Evolutionary conservation across 805 yeast genomes (phyloP), one percentile per base, ranked within the genome.

Genomic region (Candida michaelii): DNA sequence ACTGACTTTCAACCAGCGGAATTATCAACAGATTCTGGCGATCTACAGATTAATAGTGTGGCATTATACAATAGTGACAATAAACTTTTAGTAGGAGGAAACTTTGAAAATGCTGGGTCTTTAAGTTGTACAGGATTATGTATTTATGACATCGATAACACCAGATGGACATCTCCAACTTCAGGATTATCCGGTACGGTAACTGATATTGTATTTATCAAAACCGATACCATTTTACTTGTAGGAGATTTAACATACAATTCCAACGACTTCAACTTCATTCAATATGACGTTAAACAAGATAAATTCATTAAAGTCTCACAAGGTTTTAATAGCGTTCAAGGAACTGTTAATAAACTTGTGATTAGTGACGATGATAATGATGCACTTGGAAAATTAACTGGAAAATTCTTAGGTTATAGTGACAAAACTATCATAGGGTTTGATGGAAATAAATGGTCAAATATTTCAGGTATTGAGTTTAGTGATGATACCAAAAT

Each of bases 71-170:
- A 66, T 33, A 52, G 55, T 18, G 56, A 51, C 5, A 49, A 55
- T n/a, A 51, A 56, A 39, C 62, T 89, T 19, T 68, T 82, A 23
- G 86, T 86, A 10, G 96, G 85, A 30, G 97, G 97, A 17, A 69
- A 75, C 32, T 89, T 86, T 56, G 74, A 71, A 15, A 58, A 69
- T 15, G 82, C 85, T 1, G 82, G 84, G 0, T 65, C 77, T 4
- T 62, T 74, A 24, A 60, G 64, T 18, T 89, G 96, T 61, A 59
- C 69, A 2, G 74, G 79, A 1, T 60, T 90, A 27, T 89, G 97
- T 58, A 63, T 83, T 27, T 87, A 77, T 56, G 82, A 83, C 52
- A 59, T 80, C 46, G 56, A 62, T 3, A 66, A 71, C 24, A 65
- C 76, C 0, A 64, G 81, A 15, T 83, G 95, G 86, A 61, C 63